Conservation (phyloP, 208 protist species). For the Crithidia sp. region DNA sequence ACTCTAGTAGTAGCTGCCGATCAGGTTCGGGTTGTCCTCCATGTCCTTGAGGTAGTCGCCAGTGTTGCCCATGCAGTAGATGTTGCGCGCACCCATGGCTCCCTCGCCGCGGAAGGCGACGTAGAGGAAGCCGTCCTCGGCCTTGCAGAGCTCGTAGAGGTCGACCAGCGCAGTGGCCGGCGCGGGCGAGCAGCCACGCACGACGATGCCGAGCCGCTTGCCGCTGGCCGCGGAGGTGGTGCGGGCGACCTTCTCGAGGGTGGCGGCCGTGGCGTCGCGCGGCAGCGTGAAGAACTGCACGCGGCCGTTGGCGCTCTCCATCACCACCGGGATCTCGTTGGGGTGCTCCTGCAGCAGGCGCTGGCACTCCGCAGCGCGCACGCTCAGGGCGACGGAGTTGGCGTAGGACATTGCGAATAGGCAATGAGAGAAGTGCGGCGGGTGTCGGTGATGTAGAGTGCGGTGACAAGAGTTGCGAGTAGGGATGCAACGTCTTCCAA, state of each 20-base stretch:
- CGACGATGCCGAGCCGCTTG: constrained; percentile 13
- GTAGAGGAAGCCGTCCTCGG: constrained; percentile 29
- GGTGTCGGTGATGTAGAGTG: not conserved
- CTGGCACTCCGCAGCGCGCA: constrained; percentile 22
- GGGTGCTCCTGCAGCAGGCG: constrained; percentile 23
- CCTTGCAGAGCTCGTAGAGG: constrained; percentile 11
- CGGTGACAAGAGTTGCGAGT: not conserved
- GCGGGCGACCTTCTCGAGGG: constrained; percentile 23
- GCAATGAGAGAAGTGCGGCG: not conserved
- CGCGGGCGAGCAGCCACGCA: constrained; percentile 30
- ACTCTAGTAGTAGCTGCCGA: constrained; percentile 2
- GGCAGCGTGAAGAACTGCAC: constrained; percentile 31
- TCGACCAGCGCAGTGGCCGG: constrained; percentile 10
- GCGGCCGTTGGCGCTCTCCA: constrained; percentile 23
- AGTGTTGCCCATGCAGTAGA: too few species aligned
- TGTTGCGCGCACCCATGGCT: not conserved
- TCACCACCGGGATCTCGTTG: constrained; percentile 17
- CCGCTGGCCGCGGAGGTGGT: not conserved
- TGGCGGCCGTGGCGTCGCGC: constrained; percentile 22
- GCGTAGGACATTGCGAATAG: constrained; percentile 7
- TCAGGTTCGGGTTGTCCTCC: constrained; percentile 10
- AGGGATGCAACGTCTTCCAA: too few species aligned
- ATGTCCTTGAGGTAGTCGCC: too few species aligned
- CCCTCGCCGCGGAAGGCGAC: constrained; percentile 11
- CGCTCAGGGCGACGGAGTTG: constrained; percentile 14